phyloP scores from a whole-genome alignment of 225 moss, liverwort and hornwort species.

The Thuidium tamariscinum region DNA sequence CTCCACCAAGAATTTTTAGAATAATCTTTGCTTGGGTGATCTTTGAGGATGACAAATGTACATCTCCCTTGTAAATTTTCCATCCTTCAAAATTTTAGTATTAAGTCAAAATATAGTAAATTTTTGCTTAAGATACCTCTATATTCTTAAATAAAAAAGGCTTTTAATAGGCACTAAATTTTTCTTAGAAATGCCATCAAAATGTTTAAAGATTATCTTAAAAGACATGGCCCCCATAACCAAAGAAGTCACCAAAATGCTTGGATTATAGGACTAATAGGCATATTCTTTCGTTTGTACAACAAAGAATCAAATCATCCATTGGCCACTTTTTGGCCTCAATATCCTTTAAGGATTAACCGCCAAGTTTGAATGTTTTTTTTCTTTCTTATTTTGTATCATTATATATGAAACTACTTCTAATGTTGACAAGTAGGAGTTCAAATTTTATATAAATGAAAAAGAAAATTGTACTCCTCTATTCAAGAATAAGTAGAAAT shows the following conservation, averaged over 20 bases:
- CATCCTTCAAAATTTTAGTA: not conserved
- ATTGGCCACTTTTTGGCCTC: too few species aligned
- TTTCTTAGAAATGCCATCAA: not conserved
- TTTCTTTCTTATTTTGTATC: not conserved
- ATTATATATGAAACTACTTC: not conserved
- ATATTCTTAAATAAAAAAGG: not conserved
- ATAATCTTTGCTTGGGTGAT: not conserved
- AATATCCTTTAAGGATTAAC: too few species aligned
- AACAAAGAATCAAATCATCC: too few species aligned
- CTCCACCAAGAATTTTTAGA: not conserved
- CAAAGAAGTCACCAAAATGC: too few species aligned
- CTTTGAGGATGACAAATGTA: not conserved
- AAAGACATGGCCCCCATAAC: too few species aligned
- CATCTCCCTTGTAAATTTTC: not conserved
- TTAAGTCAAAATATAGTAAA: too few species aligned
- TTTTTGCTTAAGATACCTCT: too few species aligned
- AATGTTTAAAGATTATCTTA: not conserved
- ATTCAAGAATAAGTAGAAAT: too few species aligned
- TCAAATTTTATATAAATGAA: not conserved
- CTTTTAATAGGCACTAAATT: rapidly evolving
- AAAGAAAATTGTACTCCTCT: not conserved
- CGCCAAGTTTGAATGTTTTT: not conserved
- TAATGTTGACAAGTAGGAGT: rapidly evolving
- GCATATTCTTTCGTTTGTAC: too few species aligned
- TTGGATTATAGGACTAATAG: too few species aligned